Evolutionary conservation across 2,329 filamentous ascomycete species (phyloP).

Genomic region (Ophiocordyceps camponoti-floridani): DNA sequence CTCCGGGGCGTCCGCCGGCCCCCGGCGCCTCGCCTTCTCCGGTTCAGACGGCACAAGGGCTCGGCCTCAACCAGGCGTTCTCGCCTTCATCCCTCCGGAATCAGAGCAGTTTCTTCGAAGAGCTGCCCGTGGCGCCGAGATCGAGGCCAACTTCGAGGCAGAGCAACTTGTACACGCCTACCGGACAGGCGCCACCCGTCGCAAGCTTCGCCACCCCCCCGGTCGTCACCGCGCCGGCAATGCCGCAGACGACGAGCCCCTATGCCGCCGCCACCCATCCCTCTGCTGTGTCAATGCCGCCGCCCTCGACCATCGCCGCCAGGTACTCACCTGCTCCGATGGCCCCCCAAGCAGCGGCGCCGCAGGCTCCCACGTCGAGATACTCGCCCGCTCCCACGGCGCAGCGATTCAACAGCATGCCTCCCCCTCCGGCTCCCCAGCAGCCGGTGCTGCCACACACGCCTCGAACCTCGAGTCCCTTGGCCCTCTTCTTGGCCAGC

Average conservation of each 20-base stretch:
- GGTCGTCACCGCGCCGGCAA: constrained; percentile 25
- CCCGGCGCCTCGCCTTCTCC: constrained; percentile 5
- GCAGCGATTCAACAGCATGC: constrained; percentile 20
- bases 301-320: constrained; percentile 17
- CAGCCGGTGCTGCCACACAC: constrained; percentile 36
- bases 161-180: constrained; percentile 15
- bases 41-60: constrained; percentile 14
- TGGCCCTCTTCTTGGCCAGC: constrained; percentile 43
- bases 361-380: constrained; percentile 23
- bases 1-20: constrained; percentile 6
- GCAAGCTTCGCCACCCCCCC: constrained; percentile 7
- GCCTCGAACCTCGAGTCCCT: constrained; percentile 46
- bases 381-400: constrained; percentile 32
- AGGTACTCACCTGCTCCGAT: constrained; percentile 46
- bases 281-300: constrained; percentile 13
- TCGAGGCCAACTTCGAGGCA: constrained; percentile 43
- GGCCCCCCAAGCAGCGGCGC: constrained; percentile 19
- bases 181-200: constrained; percentile 8
- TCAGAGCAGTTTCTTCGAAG: constrained; percentile 56
- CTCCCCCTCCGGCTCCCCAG: constrained; percentile 15
- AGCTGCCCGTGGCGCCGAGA: constrained; percentile 46
- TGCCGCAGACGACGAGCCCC: constrained; percentile 32
- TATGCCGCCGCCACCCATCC: constrained; percentile 29
- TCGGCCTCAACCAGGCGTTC: constrained; percentile 13
- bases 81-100: constrained; percentile 16